phyloP scores from a whole-genome alignment of 257 asterid species.

The Solanum neorickii region DNA sequence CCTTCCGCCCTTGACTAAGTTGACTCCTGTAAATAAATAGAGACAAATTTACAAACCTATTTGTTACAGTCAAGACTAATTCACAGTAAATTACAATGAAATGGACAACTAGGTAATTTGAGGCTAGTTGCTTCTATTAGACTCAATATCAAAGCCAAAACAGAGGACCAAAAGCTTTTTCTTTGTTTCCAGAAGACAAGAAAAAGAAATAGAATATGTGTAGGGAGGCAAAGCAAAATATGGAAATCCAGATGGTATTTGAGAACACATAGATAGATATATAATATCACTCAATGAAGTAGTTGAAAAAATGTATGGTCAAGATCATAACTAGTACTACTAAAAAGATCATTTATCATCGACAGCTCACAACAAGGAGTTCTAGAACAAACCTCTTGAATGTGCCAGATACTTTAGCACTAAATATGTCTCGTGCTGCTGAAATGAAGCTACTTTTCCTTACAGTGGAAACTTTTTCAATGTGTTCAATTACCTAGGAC shows the following conservation, averaged over 20 bases:
- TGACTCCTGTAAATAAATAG: slow-evolving; percentile 49
- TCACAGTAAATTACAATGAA: background rate
- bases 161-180: background rate
- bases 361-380: background rate
- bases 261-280: background rate
- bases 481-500: slow-evolving; percentile 70
- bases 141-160: background rate
- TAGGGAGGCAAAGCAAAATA: background rate
- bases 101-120: background rate
- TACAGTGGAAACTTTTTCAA: slow-evolving; percentile 70
- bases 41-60: background rate
- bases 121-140: background rate
- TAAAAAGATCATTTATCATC: background rate
- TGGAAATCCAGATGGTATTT: background rate
- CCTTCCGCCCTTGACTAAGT: slow-evolving; percentile 91
- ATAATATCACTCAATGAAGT: background rate
- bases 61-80: background rate
- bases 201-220: background rate
- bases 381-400: slow-evolving; percentile 55
- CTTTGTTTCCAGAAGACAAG: background rate
- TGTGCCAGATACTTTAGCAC: slow-evolving; percentile 88
- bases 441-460: slow-evolving; percentile 83
- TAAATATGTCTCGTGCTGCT: slow-evolving; percentile 80
- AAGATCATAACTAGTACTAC: background rate
- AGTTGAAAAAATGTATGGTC: background rate